phyloP scores from a whole-genome alignment of 345 rosid genomes.

The Eucalyptus regnans region DNA sequence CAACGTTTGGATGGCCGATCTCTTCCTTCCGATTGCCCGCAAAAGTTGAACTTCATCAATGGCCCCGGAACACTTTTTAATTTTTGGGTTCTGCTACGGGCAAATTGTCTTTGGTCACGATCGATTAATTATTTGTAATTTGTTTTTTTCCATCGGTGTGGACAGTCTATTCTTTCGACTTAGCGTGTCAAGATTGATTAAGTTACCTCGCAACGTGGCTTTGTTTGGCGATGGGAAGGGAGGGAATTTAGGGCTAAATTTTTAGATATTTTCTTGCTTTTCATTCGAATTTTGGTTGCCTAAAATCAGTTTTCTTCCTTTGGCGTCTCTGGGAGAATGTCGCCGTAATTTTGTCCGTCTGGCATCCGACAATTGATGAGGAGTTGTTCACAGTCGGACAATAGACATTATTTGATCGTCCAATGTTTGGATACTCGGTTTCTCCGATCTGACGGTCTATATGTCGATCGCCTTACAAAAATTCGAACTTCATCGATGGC shows the following conservation, averaged over 20 bases:
- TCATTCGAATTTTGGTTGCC: too few species aligned
- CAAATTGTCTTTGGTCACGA: fast-evolving
- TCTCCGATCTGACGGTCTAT: fast-evolving
- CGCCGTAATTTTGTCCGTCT: fast-evolving
- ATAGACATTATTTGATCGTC: fast-evolving
- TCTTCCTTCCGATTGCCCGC: too few species aligned
- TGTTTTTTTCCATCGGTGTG: fast-evolving
- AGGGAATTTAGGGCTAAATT: too few species aligned
- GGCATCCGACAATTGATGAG: fast-evolving
- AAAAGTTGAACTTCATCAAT: too few species aligned
- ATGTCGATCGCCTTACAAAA: fast-evolving
- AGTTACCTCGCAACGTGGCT: fast-evolving
- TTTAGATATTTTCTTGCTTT: too few species aligned
- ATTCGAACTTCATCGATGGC: fast-evolving
- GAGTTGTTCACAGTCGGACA: fast-evolving
- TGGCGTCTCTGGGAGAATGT: fast-evolving
- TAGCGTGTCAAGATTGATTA: fast-evolving
- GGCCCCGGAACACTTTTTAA: fast-evolving
- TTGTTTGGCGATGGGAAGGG: too few species aligned
- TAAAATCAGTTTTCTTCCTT: fast-evolving
- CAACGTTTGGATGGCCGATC: fast-evolving
- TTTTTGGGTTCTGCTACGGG: too few species aligned
- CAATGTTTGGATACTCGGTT: fast-evolving
- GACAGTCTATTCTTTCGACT: too few species aligned
- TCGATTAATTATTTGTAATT: too few species aligned